Base-by-base conservation (phyloP, 108 stramenopile genomes). In the Hondaea fermentalgiana region DNA sequence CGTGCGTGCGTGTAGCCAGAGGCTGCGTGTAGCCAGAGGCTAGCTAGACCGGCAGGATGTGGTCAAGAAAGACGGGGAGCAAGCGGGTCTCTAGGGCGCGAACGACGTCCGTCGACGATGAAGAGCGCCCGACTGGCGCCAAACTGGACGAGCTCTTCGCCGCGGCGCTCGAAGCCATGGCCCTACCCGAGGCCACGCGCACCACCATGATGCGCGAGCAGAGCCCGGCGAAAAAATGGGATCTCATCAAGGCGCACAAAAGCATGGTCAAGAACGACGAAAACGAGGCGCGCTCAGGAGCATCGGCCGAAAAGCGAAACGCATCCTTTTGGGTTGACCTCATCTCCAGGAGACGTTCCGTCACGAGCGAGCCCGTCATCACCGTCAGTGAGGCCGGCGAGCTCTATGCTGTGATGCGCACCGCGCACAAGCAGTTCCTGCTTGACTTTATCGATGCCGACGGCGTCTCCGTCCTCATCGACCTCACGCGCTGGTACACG, bases 401-500 rank as follows among this genome's bases (percentile, higher is more conserved):
- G 51, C 76, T 83, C 23, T 53, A 53, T 35, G 76, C 76, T 2
- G 76, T 83, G 19, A 47, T 83, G 45, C 76, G 76, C 5, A 83
- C 76, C n/a, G 76, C 76, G 19, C 76, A 83, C 76, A 83, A 83
- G 76, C 76, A 83, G 28, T 83, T 83, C 3, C 76, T 83, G 16
- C 19, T 83, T 1, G 76, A 83, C 51, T 83, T 83, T 53, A 53
- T 83, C 28, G 76, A 83, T 6, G 25, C 19, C n/a, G 76, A 53
- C 10, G 76, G 76, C 25, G 23, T 83, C 12, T n/a, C 45, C 51
- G 51, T 53, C 51, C 76, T 83, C 51, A 83, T 53, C 45, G 76
- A 83, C n/a, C 76, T 83, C 25, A 53, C 76, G 10, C 4, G 51
- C 25, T 83, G 76, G 76, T 83, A 53, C 76, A 83, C 76, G n/a